phyloP scores from a whole-genome alignment of 2,329 filamentous ascomycete species.

The Akanthomyces uredinophilus region DNA sequence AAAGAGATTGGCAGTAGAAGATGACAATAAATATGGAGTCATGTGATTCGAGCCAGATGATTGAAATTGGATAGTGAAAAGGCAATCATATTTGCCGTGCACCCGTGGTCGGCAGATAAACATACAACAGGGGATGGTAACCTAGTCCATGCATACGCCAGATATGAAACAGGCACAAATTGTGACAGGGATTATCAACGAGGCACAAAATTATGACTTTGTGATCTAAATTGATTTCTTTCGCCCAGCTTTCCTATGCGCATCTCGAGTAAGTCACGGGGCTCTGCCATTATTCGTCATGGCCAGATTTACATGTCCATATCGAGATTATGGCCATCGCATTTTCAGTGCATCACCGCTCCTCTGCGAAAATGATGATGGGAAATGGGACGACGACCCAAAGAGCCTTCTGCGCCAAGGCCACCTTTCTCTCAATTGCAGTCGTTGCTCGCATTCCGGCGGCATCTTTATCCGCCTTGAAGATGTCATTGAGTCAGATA shows the following conservation, averaged over 20 bases:
- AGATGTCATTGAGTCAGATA: not conserved
- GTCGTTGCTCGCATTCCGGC: too few relatives aligned
- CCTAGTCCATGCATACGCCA: slow-evolving; percentile 1
- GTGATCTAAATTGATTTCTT: not conserved
- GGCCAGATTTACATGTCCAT: too few relatives aligned
- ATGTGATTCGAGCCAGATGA: slow-evolving; percentile 3
- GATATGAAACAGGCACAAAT: not conserved
- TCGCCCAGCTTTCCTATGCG: not conserved
- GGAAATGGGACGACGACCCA: too few relatives aligned
- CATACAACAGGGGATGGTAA: not conserved
- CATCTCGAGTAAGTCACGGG: not conserved
- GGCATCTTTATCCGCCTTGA: not conserved
- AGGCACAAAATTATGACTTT: slow-evolving; percentile 2
- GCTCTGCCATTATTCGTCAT: too few relatives aligned
- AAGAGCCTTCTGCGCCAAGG: too few relatives aligned
- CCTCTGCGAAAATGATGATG: too few relatives aligned
- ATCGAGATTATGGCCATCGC: too few relatives aligned
- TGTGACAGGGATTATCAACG: not conserved
- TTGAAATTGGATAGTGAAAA: not conserved
- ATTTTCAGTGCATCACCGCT: too few relatives aligned
- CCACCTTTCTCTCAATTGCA: too few relatives aligned
- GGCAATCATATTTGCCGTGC: not conserved
- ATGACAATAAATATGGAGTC: not conserved
- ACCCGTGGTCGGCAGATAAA: not conserved
- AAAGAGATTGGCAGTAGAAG: not conserved